Evolutionary conservation across 2,329 filamentous ascomycete species (phyloP).

Genomic region (Amauroascus verrucosus): DNA sequence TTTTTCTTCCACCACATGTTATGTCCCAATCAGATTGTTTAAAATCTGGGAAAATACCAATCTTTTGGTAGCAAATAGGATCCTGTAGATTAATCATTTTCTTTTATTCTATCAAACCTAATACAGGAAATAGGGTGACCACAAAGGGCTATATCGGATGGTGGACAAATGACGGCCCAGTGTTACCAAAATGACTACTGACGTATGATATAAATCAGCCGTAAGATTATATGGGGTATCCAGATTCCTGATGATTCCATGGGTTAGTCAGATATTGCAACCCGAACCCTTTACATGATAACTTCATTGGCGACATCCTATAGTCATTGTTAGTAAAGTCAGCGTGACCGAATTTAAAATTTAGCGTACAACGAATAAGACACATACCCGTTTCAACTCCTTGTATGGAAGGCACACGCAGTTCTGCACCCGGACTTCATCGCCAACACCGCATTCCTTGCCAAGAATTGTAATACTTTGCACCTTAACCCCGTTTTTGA

Average conservation of each 20-base stretch:
- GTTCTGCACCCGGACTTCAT: constrained; percentile 94
- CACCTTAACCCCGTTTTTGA: constrained; percentile 97
- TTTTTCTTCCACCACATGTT: no score
- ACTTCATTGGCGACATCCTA: constrained; percentile 64
- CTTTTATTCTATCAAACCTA: no score
- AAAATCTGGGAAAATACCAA: not conserved
- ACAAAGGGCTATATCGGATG: not conserved
- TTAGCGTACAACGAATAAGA: not conserved
- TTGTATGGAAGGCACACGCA: constrained; percentile 96
- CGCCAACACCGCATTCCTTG: constrained; percentile 88
- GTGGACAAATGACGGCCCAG: not conserved
- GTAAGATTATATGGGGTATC: not conserved
- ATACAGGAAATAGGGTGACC: not conserved
- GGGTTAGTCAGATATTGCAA: not conserved
- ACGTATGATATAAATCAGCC: not conserved
- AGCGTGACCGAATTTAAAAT: not conserved
- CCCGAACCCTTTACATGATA: constrained; percentile 54
- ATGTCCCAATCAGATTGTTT: not conserved
- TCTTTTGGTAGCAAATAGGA: not conserved
- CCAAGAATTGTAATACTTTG: constrained; percentile 96
- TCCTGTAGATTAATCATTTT: not conserved
- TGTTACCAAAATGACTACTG: not conserved
- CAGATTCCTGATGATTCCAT: not conserved
- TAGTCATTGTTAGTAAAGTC: constrained; percentile 23
- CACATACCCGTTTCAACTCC: constrained; percentile 83